Base-by-base conservation (phyloP, 108 stramenopile genomes). In the Fistulifera solaris region DNA sequence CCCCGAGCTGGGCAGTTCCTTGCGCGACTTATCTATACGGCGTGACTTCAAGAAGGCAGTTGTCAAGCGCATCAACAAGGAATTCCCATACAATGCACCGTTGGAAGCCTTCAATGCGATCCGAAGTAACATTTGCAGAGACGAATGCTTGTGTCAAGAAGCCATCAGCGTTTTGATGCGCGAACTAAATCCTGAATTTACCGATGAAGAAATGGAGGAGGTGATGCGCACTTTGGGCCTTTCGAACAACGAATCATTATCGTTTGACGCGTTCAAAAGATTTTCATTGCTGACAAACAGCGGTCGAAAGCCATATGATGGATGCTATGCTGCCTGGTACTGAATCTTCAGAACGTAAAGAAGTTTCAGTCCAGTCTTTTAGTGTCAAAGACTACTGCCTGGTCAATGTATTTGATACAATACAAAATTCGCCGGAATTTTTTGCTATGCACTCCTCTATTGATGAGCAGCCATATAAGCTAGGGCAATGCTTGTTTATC, bases 41-140 rank as follows among this genome's bases (percentile, higher is more conserved):
- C 78, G 89, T 5, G 85, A 90, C 54, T 85, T 90, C 45, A 80
- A 90, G 52, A 90, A 90, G 63, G 89, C 89, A 0, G 54, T 90
- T n/a, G 83, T 85, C 2, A 27, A 53, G 38, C 67, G 70, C 27
- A 56, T 75, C 24, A 63, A 70, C n/a, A 76, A 73, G 59, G 75
- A 72, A 47, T 89, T 85, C 59, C 83, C 83, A n/a, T 35, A 35
- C 8, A 6, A 35, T 8, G 31, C 31, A 35, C 31, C 31, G 8
- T 5, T 77, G 78, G 25, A 61, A 70, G 8, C 68, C 81, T 69
- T 76, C 78, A 23, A 78, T 43, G 87, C 80, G 12, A 84, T 84
- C 40, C 66, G 76, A 50, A 75, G 80, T 26, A 83, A 74, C 19
- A 77, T 79, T 48, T 44, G 61, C 19, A 70, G 78, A 14, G 58